A percentile compares a stretch with the other conserved stretches of the same genome.
phyloP scores from a whole-genome alignment of 192 early-diverging fungal genomes.

The Coemansia aciculifera region DNA sequence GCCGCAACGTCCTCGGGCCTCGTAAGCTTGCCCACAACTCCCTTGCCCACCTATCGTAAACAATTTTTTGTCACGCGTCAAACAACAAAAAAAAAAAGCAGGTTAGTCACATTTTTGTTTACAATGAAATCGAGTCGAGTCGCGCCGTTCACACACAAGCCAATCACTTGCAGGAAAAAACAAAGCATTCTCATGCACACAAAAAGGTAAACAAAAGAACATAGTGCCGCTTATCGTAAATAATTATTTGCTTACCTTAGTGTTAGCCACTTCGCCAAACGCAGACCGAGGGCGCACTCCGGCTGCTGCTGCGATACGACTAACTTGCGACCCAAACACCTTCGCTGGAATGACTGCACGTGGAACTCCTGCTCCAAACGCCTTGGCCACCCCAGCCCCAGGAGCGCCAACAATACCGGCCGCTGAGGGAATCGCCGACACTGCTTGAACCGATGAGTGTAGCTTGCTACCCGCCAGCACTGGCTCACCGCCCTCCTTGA shows the following conservation, averaged over 20 bases:
- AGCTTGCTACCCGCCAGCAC: conserved; percentile 17
- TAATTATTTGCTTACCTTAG: conserved; percentile 23
- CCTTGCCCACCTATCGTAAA: conserved; percentile 12
- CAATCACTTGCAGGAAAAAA: not conserved
- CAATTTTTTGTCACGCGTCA: not conserved
- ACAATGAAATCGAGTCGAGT: not conserved
- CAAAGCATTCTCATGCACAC: not conserved
- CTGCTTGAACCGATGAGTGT: not conserved
- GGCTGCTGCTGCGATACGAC: not conserved
- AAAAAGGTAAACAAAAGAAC: conserved; percentile 13
- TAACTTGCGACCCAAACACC: conserved; percentile 20
- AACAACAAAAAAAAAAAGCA: not conserved
- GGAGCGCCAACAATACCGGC: not conserved
- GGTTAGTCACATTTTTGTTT: not conserved
- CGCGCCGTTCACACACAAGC: not conserved
- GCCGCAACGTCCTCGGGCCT: conserved; percentile 32
- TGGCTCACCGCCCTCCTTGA: conserved; percentile 12
- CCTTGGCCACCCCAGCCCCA: not conserved
- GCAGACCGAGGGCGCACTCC: conserved; percentile 25
- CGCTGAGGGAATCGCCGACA: not conserved
- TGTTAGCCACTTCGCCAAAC: conserved; percentile 30
- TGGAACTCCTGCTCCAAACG: not conserved
- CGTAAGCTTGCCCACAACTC: conserved; percentile 12
- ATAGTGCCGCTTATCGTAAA: conserved; percentile 1
- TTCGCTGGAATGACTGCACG: conserved; percentile 13